Base-by-base conservation (phyloP, 129 eudicot genomes). In the Sambucus nigra region DNA sequence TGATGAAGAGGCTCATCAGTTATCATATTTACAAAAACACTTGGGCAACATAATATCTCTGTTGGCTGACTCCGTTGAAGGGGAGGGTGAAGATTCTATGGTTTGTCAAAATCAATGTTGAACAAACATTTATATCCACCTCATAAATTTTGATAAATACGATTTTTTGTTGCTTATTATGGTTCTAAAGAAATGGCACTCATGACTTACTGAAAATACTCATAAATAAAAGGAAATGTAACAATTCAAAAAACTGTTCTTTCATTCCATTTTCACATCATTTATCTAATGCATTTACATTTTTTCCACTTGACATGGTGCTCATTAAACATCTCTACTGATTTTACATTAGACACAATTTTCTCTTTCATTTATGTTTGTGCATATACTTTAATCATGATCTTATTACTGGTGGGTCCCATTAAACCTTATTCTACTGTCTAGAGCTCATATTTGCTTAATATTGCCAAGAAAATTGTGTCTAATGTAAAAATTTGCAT, bases 1-100 rank as follows among this genome's bases (percentile, higher is more conserved):
- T 25, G 95, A 91, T 65, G 98, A 91, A 69, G 95, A 91, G 79
- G 89, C 95, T 33, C 95, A 91, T 70, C 98, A 91, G 69, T 57
- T 91, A 51, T 85, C 95, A 9, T 91, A 86, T 65, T 69, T 91
- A 65, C 98, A 85, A 51, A 91, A 86, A 50, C 98, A 91, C 68
- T 28, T 91, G 59, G 89, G 94, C 60, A 91, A 82, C 55, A 74
- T 91, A 60, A 65, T 85, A 42, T 63, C 87, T 51, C 98, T 91
- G 60, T 65, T 91, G 66, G 83, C 98, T 1, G 94, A 91, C 57
- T 42, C 76, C n/a, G 52, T 65, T 25, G 95, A 79, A 56, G 84
- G 72, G 27, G 99, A 91, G 73, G 78, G 76, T 57, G 89, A 84
- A 55, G 94, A 86, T 49, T 76, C 89, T 68, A 58, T 81, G 95